Evolutionary conservation across 495 filamentous ascomycete genomes (phyloP).

Genomic region (Astrothelium macrocarpum): DNA sequence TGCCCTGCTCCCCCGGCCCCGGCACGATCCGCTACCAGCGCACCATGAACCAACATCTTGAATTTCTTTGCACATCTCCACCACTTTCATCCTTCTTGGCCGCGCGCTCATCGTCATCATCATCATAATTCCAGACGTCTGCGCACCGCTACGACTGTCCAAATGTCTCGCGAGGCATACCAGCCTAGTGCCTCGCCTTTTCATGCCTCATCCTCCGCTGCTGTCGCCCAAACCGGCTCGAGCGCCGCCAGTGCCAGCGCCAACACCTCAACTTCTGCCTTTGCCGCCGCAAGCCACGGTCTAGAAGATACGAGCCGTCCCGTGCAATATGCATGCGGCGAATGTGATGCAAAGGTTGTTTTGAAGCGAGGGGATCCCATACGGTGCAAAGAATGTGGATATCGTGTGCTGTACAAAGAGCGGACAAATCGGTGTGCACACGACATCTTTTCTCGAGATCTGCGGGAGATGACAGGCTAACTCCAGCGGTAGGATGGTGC

Average conservation of each 20-base stretch:
- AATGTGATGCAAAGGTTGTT: slow-evolving; percentile 74
- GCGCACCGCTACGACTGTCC: background rate
- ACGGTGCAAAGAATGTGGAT: slow-evolving; percentile 91
- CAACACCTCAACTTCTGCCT: slow-evolving; percentile 20
- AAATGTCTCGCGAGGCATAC: slow-evolving; percentile 54
- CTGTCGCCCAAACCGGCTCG: background rate
- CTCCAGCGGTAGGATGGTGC: slow-evolving; percentile 77
- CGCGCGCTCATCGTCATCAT: too few species aligned
- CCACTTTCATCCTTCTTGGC: background rate
- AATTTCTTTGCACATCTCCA: background rate
- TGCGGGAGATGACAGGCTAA: too few species aligned
- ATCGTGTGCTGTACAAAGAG: slow-evolving; percentile 95
- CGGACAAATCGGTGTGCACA: slow-evolving; percentile 78
- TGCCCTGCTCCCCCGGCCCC: too few species aligned
- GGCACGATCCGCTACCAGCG: too few species aligned
- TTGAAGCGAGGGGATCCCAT: slow-evolving; percentile 80
- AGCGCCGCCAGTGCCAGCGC: slow-evolving; percentile 26
- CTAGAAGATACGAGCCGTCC: slow-evolving; percentile 26
- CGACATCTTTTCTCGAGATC: background rate
- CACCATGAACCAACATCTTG: too few species aligned
- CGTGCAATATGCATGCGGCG: slow-evolving; percentile 85
- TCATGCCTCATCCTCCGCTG: background rate
- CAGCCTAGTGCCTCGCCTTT: slow-evolving; percentile 40
- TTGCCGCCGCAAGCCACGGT: slow-evolving; percentile 25
- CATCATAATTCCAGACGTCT: too few species aligned